Evolutionary conservation across 257 asterid species (phyloP).

Genomic region (Sherardia arvensis): DNA sequence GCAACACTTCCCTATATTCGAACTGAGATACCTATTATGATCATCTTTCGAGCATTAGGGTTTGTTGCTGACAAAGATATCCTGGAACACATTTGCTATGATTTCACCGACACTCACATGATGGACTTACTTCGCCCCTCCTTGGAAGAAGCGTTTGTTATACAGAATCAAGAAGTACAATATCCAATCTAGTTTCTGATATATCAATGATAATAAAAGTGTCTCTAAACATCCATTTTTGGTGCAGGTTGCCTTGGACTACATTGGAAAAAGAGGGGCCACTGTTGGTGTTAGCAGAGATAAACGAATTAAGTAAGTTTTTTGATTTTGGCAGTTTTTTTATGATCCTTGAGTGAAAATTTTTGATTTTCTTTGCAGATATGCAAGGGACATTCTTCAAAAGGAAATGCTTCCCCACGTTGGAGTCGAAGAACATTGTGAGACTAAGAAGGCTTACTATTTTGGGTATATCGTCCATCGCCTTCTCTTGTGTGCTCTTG

Average conservation of each 20-base stretch:
- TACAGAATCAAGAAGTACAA: conserved; percentile 86
- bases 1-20: conserved; percentile 96
- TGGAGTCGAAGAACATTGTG: conserved; percentile 86
- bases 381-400: conserved; percentile 91
- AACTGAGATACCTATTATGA: conserved; percentile 88
- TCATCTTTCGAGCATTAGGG: conserved; percentile 88
- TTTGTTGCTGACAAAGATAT: conserved; percentile 97
- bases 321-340: conserved; percentile 7
- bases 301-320: conserved; percentile 80
- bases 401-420: conserved; percentile 99
- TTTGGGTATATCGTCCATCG: conserved; percentile 93
- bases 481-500: conserved; percentile 85
- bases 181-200: background rate
- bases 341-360: conserved; percentile 9
- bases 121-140: conserved; percentile 97
- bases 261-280: conserved; percentile 95
- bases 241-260: conserved; percentile 88
- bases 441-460: conserved; percentile 91
- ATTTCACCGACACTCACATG: conserved; percentile 88
- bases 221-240: background rate
- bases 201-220: background rate
- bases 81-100: conserved; percentile 88
- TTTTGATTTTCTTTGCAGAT: conserved; percentile 34
- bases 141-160: conserved; percentile 95
- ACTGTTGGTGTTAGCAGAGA: conserved; percentile 92